Conservation (phyloP, 2,329 filamentous ascomycete genomes). For the Talaromyces sp. region DNA sequence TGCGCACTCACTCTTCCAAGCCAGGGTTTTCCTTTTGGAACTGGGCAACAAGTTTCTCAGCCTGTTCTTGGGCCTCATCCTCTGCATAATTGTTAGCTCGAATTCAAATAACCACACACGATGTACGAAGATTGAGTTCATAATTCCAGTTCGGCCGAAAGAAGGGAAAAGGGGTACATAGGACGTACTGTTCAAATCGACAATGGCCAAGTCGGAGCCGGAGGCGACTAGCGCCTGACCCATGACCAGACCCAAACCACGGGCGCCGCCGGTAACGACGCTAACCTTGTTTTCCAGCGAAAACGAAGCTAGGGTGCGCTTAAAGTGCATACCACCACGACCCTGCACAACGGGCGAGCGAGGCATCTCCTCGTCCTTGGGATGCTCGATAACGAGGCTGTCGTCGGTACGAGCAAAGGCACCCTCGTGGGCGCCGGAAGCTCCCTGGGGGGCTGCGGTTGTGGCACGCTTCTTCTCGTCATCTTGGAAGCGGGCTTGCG, state of each 20-base stretch:
- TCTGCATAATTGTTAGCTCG: constrained; percentile 50
- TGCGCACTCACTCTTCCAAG: constrained; percentile 57
- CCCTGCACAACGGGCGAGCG: constrained; percentile 69
- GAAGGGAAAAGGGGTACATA: not conserved
- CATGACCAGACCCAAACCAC: constrained; percentile 89
- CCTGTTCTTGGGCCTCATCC: constrained; percentile 79
- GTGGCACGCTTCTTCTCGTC: constrained; percentile 30
- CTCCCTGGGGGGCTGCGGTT: constrained; percentile 32
- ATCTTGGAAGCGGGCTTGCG: constrained; percentile 28
- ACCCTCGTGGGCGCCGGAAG: constrained; percentile 54
- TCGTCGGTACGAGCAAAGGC: constrained; percentile 78
- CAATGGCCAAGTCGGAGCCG: constrained; percentile 84
- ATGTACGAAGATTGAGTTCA: not conserved
- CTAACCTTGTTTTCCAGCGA: constrained; percentile 80
- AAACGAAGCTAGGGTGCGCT: constrained; percentile 81
- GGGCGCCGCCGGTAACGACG: constrained; percentile 84
- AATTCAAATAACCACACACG: not conserved
- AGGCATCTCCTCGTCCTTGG: constrained; percentile 70
- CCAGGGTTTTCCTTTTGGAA: constrained; percentile 80
- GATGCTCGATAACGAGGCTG: constrained; percentile 74
- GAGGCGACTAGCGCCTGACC: constrained; percentile 85
- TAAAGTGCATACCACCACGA: constrained; percentile 75
- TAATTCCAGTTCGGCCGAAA: constrained; percentile 4
- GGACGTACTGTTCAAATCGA: constrained; percentile 82
- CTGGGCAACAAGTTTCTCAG: constrained; percentile 67